These are phyloP conservation scores for Dentipellis fragilis DNA, from an alignment of 768 basidiomycete species.

Conservation along the genomic window DNA sequence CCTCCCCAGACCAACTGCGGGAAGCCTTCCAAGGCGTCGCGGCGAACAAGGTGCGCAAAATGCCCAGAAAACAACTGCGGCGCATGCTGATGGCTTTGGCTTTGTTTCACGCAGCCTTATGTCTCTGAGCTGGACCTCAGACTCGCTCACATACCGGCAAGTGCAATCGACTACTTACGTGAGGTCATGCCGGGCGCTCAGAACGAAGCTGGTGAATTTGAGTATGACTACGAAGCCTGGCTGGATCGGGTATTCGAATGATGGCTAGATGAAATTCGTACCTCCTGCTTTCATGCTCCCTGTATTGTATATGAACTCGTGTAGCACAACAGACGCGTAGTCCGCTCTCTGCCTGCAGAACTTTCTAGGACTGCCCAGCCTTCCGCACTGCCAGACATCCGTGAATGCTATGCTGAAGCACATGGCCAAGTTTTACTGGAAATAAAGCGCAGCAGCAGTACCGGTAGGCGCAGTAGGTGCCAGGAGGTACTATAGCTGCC, in stretches of 20 bases:
- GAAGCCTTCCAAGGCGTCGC: slow-evolving; percentile 92
- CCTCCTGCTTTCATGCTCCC: background rate
- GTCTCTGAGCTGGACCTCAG: slow-evolving; percentile 91
- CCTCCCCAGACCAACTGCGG: slow-evolving; percentile 82
- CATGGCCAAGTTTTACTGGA: no score
- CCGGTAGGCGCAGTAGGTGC: no score
- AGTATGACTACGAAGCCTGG: slow-evolving; percentile 80
- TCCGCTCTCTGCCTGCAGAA: no score
- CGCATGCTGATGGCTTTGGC: background rate
- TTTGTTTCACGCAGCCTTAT: slow-evolving; percentile 48
- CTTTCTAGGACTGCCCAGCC: no score
- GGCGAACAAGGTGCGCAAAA: slow-evolving; percentile 61
- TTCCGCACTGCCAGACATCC: no score
- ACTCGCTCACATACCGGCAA: slow-evolving; percentile 66
- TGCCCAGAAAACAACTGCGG: background rate
- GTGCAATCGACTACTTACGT: slow-evolving; percentile 71
- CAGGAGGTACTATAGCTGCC: background rate
- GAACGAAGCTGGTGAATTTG: slow-evolving; percentile 48
- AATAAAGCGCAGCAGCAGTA: no score
- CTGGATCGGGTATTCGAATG: slow-evolving; percentile 68
- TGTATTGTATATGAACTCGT: no score
- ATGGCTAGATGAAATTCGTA: slow-evolving; percentile 3
- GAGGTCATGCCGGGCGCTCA: slow-evolving; percentile 62
- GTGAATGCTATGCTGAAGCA: no score
- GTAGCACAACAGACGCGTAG: no score